Base-by-base conservation (phyloP, 345 rosid genomes). In the Pistacia integerrima region DNA sequence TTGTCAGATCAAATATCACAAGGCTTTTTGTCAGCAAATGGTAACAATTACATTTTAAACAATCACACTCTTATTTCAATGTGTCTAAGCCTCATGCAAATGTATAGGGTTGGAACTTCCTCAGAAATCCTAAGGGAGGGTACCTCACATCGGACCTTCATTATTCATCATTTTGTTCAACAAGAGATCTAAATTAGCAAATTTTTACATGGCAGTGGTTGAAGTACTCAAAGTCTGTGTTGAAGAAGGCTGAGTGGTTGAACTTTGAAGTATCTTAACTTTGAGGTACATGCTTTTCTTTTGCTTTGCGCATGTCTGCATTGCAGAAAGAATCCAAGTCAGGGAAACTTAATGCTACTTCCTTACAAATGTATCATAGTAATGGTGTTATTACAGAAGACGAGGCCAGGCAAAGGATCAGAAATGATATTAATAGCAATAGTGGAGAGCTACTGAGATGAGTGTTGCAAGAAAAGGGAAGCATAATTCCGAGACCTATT, bases 301-400 rank as follows among this genome's bases (percentile, higher is more conserved):
- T 64, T 66, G 70, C 35, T 54, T 17, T 16, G 17, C 25, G 41
- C 11, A 56, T 75, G 51, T 73, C 44, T 77, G 1, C 61, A 30
- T 76, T 77, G 72, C 90, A 93, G 97, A 90, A 94, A 73, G 97
- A 92, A 83, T 80, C 86, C 4, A 67, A 64, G 54, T 88, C 89
- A 77, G 99, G 97, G 82, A 93, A 90, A 84, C 66, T 89, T 68
- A 93, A 96, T 71, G 87, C 90, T 0, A 85, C 92, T 35, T 84
- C 91, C 9, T 72, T 96, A 83, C 82, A 81, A 66, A 76, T 90
- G 81, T 81, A 83, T 62, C 85, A 85, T 2, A 78, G 86, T 38
- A 61, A 49, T 9, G 67, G 79, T 28, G 49, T 6, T 16, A 36
- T 46, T 18, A 77, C 85, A 18, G 79, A 87, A 82, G 89, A 86